phyloP scores from a whole-genome alignment of 371 early-diverging fungal genomes.

The Coemansia sp. region DNA sequence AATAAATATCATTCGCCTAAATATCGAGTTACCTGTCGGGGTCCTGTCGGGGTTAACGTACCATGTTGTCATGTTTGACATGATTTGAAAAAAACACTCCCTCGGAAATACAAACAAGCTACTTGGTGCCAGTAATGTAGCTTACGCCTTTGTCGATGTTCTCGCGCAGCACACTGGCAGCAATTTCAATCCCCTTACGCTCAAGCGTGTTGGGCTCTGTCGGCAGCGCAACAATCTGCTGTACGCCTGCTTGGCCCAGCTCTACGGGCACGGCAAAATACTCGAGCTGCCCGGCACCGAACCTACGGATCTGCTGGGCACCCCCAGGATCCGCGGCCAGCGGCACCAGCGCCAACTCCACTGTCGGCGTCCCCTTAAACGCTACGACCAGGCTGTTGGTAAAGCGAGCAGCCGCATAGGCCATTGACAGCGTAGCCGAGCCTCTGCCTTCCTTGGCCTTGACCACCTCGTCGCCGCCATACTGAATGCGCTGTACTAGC shows the following conservation, averaged over 20 bases:
- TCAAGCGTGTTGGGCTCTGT: constrained; percentile 66
- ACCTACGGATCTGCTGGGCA: constrained; percentile 35
- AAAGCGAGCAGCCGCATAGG: constrained; percentile 94
- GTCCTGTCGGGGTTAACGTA: too few species aligned
- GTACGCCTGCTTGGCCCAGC: constrained; percentile 87
- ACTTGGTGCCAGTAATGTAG: constrained; percentile 19
- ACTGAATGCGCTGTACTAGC: constrained; percentile 97
- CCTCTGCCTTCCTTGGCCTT: constrained; percentile 98
- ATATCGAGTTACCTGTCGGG: too few species aligned
- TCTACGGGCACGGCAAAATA: constrained; percentile 95
- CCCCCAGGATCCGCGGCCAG: constrained; percentile 60
- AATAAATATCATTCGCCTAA: too few species aligned
- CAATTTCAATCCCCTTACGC: constrained; percentile 42
- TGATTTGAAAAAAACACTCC: too few species aligned
- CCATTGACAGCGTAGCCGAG: constrained; percentile 97
- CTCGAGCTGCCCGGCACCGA: constrained; percentile 37
- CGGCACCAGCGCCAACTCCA: constrained; percentile 75
- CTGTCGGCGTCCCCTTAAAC: constrained; percentile 63
- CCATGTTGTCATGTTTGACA: too few species aligned
- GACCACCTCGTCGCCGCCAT: constrained; percentile 99
- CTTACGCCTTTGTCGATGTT: constrained; percentile 38
- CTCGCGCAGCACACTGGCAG: constrained; percentile 25
- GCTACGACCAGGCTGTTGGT: constrained; percentile 86
- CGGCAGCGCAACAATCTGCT: constrained; percentile 71
- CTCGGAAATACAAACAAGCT: too few species aligned